Base-by-base conservation (phyloP, 352 stramenopile species). In the Phytophthora sansomeana region DNA sequence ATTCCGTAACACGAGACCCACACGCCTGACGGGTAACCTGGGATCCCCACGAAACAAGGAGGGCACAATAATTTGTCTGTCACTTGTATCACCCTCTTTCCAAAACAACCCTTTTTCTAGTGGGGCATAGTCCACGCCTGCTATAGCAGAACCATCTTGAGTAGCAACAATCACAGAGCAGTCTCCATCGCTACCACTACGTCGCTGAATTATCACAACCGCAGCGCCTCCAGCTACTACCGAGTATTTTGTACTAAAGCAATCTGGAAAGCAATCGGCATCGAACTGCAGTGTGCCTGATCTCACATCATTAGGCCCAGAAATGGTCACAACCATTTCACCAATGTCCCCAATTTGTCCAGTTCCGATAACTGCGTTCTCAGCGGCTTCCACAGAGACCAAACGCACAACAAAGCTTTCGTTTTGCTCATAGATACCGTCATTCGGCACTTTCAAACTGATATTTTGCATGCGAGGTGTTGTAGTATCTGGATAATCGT, bases 261-360 rank as follows among this genome's bases (percentile, higher is more conserved):
- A 95, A 21, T 63, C 75, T 3, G 83, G 78, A 59, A 92, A 93
- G 29, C 87, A 95, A n/a, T 85, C 69, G 0, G 83, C 73, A 29
- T 85, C 69, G 9, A 95, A 89, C 54, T 92, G 85, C 11, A 90
- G 55, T 3, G 75, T 62, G 4, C 87, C 87, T 0, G 73, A 50
- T 26, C 59, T 74, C 1, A 75, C 81, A 53, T 93, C 61, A 36
- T 93, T 93, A 2, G 84, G 84, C 1, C 84, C 84, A 30, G 58
- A 51, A 21, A 93, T 91, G 13, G 68, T 81, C 13, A 91, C 72
- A 9, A 73, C n/a, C 10, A 87, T 53, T 46, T 87, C 60, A 4
- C 56, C 56, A 47, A 87, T 80, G 13, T 61, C 67, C 7, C 80
- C 80, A 10, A 90, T 75, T 5, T 35, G 54, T 4, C 79, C 79